phyloP scores from a whole-genome alignment of 345 rosid genomes.

The Syzygium aqueum region DNA sequence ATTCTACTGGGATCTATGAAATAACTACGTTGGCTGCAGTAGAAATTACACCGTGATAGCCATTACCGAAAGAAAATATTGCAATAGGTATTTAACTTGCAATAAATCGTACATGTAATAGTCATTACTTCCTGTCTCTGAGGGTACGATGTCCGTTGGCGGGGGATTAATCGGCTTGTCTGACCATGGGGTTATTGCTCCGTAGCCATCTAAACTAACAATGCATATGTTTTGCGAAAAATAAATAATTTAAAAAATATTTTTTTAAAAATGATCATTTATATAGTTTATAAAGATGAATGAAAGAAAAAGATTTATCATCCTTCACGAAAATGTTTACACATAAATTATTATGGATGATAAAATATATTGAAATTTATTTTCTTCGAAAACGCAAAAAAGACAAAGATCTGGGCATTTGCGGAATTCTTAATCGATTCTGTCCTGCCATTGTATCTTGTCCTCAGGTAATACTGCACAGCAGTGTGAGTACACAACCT shows the following conservation, averaged over 20 bases:
- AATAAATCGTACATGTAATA: neutral
- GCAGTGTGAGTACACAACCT: neutral
- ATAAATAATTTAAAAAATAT: too few relatives aligned
- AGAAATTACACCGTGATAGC: neutral
- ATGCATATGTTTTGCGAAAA: too few relatives aligned
- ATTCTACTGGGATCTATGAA: neutral
- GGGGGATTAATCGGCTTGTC: neutral
- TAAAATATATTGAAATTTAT: neutral
- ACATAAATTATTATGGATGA: too few relatives aligned
- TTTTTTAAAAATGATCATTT: too few relatives aligned
- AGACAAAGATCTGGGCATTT: neutral
- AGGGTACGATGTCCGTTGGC: neutral
- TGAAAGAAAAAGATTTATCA: too few relatives aligned
- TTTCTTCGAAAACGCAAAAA: neutral
- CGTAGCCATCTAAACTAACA: neutral
- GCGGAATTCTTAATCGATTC: neutral
- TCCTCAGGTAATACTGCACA: neutral
- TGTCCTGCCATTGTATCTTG: neutral
- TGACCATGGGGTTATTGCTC: neutral
- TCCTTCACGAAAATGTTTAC: too few relatives aligned
- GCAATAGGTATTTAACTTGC: neutral
- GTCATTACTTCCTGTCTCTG: neutral
- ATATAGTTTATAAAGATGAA: too few relatives aligned
- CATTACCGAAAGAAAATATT: neutral
- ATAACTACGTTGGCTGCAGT: neutral